A percentile compares a stretch with the other conserved stretches of the same genome.
Conservation (phyloP, 2,329 filamentous ascomycete species). For the Stagonosporopsis rhizophila region DNA sequence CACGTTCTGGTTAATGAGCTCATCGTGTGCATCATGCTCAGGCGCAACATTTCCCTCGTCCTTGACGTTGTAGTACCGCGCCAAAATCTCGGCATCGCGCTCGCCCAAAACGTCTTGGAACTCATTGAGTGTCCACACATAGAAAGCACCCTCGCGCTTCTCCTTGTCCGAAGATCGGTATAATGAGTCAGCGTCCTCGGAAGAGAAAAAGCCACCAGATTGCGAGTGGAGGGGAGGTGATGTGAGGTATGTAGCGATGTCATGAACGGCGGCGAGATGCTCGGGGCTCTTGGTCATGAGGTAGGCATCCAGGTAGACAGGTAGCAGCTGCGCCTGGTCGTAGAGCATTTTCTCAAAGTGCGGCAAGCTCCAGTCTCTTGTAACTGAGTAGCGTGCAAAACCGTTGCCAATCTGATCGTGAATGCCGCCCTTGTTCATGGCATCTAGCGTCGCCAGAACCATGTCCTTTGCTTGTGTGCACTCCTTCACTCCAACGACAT, state of each 20-base stretch:
- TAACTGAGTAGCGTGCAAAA: conserved; percentile 86
- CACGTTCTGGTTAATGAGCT: conserved; percentile 94
- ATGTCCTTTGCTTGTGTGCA: conserved; percentile 77
- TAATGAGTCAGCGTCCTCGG: conserved; percentile 88
- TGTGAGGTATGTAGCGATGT: conserved; percentile 87
- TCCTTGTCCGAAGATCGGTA: conserved; percentile 77
- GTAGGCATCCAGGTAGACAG: conserved; percentile 87
- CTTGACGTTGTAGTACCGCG: conserved; percentile 83
- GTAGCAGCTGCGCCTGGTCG: conserved; percentile 86
- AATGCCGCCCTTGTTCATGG: conserved; percentile 76
- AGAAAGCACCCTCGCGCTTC: conserved; percentile 90
- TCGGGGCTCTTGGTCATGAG: conserved; percentile 71
- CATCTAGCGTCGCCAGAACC: conserved; percentile 79
- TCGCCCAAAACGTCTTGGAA: conserved; percentile 77
- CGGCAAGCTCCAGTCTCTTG: conserved; percentile 88
- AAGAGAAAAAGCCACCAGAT: conserved; percentile 81
- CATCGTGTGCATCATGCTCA: conserved; percentile 86
- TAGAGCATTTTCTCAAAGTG: conserved; percentile 98
- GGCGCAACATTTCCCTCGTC: conserved; percentile 85
- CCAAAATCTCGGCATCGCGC: conserved; percentile 74
- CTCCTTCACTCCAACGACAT: conserved; percentile 86
- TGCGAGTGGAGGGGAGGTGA: conserved; percentile 70
- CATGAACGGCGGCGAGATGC: conserved; percentile 78
- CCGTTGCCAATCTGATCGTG: conserved; percentile 80
- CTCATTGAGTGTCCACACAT: conserved; percentile 91